Conservation (phyloP, 2,329 filamentous ascomycete genomes). For the Aspergillus sp. region DNA sequence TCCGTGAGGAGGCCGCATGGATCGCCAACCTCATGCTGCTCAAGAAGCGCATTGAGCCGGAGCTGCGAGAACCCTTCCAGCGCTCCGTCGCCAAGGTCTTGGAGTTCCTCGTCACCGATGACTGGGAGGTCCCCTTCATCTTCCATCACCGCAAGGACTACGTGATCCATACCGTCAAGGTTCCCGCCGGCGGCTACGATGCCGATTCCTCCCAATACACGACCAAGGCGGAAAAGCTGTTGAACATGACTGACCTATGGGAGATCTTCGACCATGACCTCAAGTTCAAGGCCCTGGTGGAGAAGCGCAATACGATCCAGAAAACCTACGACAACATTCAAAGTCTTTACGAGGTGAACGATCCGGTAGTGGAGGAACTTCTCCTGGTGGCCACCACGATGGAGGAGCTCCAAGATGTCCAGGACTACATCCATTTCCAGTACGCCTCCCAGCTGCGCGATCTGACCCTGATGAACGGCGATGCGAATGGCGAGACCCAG, state of each 20-base stretch:
- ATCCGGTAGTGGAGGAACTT: conserved; percentile 77
- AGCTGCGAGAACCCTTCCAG: conserved; percentile 78
- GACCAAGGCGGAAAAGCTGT: conserved; percentile 76
- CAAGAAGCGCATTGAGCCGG: conserved; percentile 71
- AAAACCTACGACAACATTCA: conserved; percentile 74
- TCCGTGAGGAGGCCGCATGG: conserved; percentile 87
- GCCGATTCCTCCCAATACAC: conserved; percentile 69
- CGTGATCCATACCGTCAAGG: conserved; percentile 80
- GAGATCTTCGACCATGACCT: conserved; percentile 91
- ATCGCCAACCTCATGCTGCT: conserved; percentile 87
- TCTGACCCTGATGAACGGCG: conserved; percentile 59
- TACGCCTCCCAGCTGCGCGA: conserved; percentile 84
- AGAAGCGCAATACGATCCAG: conserved; percentile 84
- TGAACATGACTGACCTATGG: conserved; percentile 93
- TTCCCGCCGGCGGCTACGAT: conserved; percentile 62
- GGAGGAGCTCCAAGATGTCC: conserved; percentile 93
- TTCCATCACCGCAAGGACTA: conserved; percentile 99
- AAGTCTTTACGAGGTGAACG: conserved; percentile 62
- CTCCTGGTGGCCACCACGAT: conserved; percentile 76
- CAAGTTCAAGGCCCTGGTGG: conserved; percentile 88
- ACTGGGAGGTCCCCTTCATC: conserved; percentile 94
- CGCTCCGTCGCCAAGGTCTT: conserved; percentile 87
- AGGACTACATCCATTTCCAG: conserved; percentile 94
- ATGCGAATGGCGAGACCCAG: conserved; percentile 64
- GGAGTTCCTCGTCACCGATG: conserved; percentile 91